phyloP scores from a whole-genome alignment of 129 eudicot genomes.

The Flaveria bidentis region DNA sequence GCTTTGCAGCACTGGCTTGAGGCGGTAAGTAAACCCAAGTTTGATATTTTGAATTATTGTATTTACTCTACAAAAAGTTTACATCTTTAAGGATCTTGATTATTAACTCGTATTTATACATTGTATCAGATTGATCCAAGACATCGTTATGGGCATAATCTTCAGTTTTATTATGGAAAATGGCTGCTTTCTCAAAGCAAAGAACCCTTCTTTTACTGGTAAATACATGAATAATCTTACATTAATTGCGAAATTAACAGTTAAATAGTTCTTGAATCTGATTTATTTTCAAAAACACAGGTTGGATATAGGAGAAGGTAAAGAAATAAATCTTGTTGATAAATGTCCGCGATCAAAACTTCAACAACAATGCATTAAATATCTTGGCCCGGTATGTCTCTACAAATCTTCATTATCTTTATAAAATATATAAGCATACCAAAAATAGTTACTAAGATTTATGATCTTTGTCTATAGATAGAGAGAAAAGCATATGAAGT shows the following conservation, averaged over 20 bases:
- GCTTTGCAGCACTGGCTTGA: slow-evolving; percentile 92
- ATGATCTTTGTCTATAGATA: slow-evolving; percentile 44
- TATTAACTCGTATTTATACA: not conserved
- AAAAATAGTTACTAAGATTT: slow-evolving; percentile 24
- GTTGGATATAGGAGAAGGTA: slow-evolving; percentile 92
- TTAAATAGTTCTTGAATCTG: slow-evolving; percentile 21
- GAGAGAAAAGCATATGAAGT: slow-evolving; percentile 77
- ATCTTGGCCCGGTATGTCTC: slow-evolving; percentile 83
- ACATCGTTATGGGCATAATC: slow-evolving; percentile 87
- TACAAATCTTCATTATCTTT: not conserved
- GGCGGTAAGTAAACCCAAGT: slow-evolving; percentile 55
- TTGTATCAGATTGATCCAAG: slow-evolving; percentile 72
- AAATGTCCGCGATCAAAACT: slow-evolving; percentile 73
- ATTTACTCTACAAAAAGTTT: not conserved
- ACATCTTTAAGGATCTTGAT: not conserved
- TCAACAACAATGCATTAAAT: slow-evolving; percentile 65
- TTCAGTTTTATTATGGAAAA: slow-evolving; percentile 68
- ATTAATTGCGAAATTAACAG: not conserved
- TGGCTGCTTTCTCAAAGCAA: slow-evolving; percentile 58
- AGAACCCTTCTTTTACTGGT: slow-evolving; percentile 91
- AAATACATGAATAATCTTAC: slow-evolving; percentile 4
- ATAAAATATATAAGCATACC: not conserved
- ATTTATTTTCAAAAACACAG: slow-evolving; percentile 32
- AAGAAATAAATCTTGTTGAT: slow-evolving; percentile 68
- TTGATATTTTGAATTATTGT: not conserved